Percentiles rank a stretch among this genome's conserved stretches.
These are phyloP conservation scores for Pleurotus cornucopiae DNA, from an alignment of 768 basidiomycete species.

Conservation along the genomic window DNA sequence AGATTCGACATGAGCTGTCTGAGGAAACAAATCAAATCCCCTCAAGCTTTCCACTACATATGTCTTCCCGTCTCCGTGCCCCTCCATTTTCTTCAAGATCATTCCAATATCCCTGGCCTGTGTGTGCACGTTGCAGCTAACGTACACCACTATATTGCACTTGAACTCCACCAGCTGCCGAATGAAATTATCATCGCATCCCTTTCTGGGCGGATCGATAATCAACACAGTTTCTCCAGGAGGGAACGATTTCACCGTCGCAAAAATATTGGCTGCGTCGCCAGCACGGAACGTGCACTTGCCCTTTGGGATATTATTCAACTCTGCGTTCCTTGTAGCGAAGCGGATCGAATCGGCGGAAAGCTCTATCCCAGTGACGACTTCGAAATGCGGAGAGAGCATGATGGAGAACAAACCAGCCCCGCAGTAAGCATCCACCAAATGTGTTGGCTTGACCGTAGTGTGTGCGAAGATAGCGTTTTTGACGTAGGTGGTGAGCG, in stretches of 20 bases:
- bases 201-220: constrained; percentile 93
- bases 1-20: constrained; percentile 91
- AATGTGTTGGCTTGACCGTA: constrained; percentile 57
- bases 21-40: constrained; percentile 94
- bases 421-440: constrained; percentile 95
- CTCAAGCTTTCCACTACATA: constrained; percentile 82
- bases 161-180: constrained; percentile 72
- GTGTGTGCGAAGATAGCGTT: constrained; percentile 55
- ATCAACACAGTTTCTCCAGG: constrained; percentile 62
- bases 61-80: constrained; percentile 31
- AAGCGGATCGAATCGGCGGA: constrained; percentile 64
- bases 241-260: constrained; percentile 61
- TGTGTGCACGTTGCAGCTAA: constrained; percentile 94
- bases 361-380: constrained; percentile 88
- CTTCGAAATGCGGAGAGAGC: constrained; percentile 68
- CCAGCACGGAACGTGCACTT: constrained; percentile 73
- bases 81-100: constrained; percentile 47
- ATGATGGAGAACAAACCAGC: constrained; percentile 84
- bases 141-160: constrained; percentile 73
- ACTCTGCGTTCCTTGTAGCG: constrained; percentile 60
- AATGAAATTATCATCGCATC: constrained; percentile 80
- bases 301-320: constrained; percentile 53
- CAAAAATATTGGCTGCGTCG: constrained; percentile 85
- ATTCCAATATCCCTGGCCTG: constrained; percentile 85
- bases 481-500: constrained; percentile 80